Percentiles rank a stretch among this genome's conserved stretches.
Conservation (phyloP, 75 land plant species). For the Pinus taeda region DNA sequence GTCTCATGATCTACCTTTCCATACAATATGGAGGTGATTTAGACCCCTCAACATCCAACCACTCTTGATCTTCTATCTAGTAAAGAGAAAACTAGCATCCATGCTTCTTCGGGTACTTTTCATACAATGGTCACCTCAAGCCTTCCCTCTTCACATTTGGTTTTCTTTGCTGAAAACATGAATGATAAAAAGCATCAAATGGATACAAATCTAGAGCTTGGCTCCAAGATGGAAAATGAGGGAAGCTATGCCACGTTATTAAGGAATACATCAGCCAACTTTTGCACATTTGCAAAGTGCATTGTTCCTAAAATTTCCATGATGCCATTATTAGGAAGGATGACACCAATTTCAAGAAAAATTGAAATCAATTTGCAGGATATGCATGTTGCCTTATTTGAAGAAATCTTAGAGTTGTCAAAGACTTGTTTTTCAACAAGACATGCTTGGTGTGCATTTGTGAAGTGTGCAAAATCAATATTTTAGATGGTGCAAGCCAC, state of each 20-base stretch:
- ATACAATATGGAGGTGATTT: not conserved
- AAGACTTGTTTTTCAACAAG: constrained; percentile 35
- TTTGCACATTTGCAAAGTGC: no score
- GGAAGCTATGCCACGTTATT: not conserved
- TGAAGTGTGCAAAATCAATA: no score
- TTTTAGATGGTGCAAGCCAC: no score
- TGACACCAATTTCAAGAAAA: constrained; percentile 27
- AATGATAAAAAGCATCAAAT: no score
- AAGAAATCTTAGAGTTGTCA: constrained; percentile 57
- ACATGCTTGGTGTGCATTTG: constrained; percentile 7
- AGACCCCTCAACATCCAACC: no score
- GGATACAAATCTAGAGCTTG: not conserved
- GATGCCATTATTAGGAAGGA: no score
- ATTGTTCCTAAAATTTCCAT: no score
- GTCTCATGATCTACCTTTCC: constrained; percentile 4
- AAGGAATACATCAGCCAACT: not conserved
- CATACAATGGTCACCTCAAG: no score
- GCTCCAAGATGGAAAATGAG: not conserved
- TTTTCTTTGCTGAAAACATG: no score
- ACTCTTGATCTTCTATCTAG: no score
- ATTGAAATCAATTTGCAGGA: constrained; percentile 79
- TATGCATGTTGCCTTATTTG: constrained; percentile 86
- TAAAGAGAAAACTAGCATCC: not conserved
- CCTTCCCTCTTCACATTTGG: no score
- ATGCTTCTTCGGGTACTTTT: no score